phyloP scores from a whole-genome alignment of 768 basidiomycete genomes.

The Cantharellus cinnabarinus region DNA sequence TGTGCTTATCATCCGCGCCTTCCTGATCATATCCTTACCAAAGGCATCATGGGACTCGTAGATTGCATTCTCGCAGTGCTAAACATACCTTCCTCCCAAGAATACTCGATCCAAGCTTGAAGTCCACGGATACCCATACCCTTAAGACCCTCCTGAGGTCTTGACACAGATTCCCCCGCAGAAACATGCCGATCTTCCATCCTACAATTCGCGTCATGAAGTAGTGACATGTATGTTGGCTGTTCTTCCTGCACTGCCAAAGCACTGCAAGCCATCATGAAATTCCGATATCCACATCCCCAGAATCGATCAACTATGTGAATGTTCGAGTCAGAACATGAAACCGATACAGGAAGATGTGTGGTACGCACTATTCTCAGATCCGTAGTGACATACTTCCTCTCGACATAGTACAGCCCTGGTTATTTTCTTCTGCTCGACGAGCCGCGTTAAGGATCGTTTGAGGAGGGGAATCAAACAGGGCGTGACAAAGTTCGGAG shows the following conservation, averaged over 20 bases:
- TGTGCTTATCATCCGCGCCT: conserved; percentile 31
- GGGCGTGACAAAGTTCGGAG: conserved; percentile 45
- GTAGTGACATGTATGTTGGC: conserved; percentile 37
- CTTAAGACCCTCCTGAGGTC: conserved; percentile 3
- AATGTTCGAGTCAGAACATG: not conserved
- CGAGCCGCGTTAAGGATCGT: conserved; percentile 31
- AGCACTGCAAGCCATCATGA: conserved; percentile 53
- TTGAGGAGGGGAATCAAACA: conserved; percentile 47
- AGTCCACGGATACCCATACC: conserved; percentile 53
- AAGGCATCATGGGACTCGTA: not conserved
- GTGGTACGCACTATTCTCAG: conserved; percentile 27
- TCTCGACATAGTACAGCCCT: conserved; percentile 48
- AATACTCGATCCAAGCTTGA: conserved; percentile 61
- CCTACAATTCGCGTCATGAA: conserved; percentile 27
- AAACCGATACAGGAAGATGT: not conserved
- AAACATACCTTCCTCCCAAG: conserved; percentile 45
- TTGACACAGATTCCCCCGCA: not conserved
- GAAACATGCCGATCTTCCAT: not conserved
- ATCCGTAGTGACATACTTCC: conserved; percentile 34
- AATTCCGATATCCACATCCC: conserved; percentile 80
- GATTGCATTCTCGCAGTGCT: not conserved
- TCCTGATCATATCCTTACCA: conserved; percentile 46
- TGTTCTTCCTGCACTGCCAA: conserved; percentile 48
- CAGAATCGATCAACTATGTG: conserved; percentile 28
- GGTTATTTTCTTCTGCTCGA: conserved; percentile 27